These are phyloP conservation scores for Piloderma croceum DNA, from an alignment of 768 basidiomycete species.

Conservation along the genomic window DNA sequence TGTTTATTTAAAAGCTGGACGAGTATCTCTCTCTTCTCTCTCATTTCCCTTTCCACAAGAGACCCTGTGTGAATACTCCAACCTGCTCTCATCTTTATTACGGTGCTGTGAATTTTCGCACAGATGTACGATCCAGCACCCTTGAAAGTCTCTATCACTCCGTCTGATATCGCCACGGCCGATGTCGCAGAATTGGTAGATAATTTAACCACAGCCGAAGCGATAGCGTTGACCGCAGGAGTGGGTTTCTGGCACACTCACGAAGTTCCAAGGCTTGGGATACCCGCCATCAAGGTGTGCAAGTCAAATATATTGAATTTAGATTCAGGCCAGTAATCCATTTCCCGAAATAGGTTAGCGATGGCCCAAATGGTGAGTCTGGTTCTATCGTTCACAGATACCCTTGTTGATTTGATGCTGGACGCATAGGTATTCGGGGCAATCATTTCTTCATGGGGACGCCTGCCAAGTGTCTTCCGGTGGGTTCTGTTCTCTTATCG, in stretches of 20 bases:
- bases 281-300: constrained; percentile 65
- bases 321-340: neutral
- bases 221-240: constrained; percentile 65
- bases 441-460: constrained; percentile 79
- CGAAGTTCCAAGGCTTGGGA: constrained; percentile 54
- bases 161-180: constrained; percentile 64
- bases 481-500: constrained; percentile 24
- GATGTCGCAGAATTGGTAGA: constrained; percentile 56
- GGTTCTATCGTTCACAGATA: neutral
- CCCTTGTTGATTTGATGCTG: neutral
- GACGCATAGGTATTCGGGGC: constrained; percentile 45
- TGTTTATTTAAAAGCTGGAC: too few species aligned
- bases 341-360: constrained; percentile 47
- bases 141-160: constrained; percentile 46
- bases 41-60: too few species aligned
- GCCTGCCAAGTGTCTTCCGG: constrained; percentile 73
- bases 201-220: constrained; percentile 68
- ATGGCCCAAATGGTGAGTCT: constrained; percentile 70
- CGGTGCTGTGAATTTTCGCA: too few species aligned
- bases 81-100: too few species aligned
- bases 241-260: constrained; percentile 78
- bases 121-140: too few species aligned
- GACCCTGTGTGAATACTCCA: too few species aligned
- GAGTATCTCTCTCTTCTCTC: too few species aligned
- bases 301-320: neutral